These are phyloP conservation scores for Nakazawaea laoshanensis DNA, from an alignment of 805 yeast genomes.

Conservation along the genomic window DNA sequence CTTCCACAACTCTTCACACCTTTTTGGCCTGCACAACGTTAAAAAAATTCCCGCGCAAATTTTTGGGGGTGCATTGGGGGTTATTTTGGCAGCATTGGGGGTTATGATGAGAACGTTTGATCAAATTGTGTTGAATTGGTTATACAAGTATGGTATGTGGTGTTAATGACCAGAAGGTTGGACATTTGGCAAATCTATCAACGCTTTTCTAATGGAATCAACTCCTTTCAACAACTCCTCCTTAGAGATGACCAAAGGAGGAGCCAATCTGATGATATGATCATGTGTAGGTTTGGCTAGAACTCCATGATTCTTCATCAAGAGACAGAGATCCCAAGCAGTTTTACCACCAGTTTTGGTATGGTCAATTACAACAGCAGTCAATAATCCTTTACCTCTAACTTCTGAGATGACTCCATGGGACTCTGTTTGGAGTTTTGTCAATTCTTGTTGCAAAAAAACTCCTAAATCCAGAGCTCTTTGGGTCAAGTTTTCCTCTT, in stretches of 20 bases:
- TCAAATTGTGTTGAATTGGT: too few species aligned
- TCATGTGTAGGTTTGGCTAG: constrained; percentile 97
- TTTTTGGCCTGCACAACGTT: too few species aligned
- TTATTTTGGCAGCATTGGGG: too few species aligned
- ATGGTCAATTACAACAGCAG: constrained; percentile 88
- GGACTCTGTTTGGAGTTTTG: constrained; percentile 41
- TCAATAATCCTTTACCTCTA: constrained; percentile 79
- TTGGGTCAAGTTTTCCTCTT: constrained; percentile 78
- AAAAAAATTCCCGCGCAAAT: too few species aligned
- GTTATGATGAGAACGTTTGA: too few species aligned
- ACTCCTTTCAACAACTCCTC: constrained; percentile 82
- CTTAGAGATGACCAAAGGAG: constrained; percentile 86
- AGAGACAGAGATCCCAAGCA: constrained; percentile 92
- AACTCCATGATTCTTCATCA: constrained; percentile 83
- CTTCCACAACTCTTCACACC: too few species aligned
- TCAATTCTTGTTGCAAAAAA: constrained; percentile 52
- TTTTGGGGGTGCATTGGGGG: too few species aligned
- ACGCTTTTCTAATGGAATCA: constrained; percentile 55
- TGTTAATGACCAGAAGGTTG: constrained; percentile 32
- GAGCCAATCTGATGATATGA: constrained; percentile 91
- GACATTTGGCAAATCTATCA: constrained; percentile 48
- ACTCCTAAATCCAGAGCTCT: constrained; percentile 69
- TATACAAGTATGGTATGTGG: background rate
- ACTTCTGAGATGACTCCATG: constrained; percentile 50
- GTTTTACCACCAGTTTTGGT: constrained; percentile 77